Percentiles rank a stretch among this genome's conserved stretches.
These are phyloP conservation scores for Dothideomycetidae sp. DNA, from an alignment of 2,329 filamentous ascomycete species.

Conservation along the genomic window DNA sequence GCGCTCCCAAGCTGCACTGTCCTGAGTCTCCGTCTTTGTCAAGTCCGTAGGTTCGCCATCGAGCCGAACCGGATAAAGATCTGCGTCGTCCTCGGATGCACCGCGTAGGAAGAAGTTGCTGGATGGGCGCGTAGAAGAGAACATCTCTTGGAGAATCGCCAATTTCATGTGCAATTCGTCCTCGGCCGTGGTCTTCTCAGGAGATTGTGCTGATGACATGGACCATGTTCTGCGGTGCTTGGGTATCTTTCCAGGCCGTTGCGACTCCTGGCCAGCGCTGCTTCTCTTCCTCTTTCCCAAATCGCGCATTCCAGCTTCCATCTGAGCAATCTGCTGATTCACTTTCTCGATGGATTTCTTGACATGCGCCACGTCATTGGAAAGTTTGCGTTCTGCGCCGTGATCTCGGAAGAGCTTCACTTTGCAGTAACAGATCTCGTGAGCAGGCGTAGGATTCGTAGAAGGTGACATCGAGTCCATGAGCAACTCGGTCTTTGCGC, in stretches of 20 bases:
- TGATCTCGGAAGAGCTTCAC: conserved; percentile 96
- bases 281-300: conserved; percentile 48
- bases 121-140: conserved; percentile 64
- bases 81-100: conserved; percentile 64
- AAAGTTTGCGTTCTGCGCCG: conserved; percentile 84
- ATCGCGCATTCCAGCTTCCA: conserved; percentile 45
- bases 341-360: conserved; percentile 95
- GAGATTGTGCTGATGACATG: conserved; percentile 55
- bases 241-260: conserved; percentile 59
- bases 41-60: conserved; percentile 52
- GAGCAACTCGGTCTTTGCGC: conserved; percentile 73
- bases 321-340: conserved; percentile 80
- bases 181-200: conserved; percentile 31
- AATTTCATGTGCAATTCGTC: conserved; percentile 71
- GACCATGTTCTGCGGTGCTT: conserved; percentile 96
- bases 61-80: conserved; percentile 61
- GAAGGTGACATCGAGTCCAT: conserved; percentile 33
- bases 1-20: conserved; percentile 35
- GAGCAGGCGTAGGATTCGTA: conserved; percentile 24
- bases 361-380: conserved; percentile 86
- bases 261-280: conserved; percentile 28
- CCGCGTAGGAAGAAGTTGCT: conserved; percentile 67
- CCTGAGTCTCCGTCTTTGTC: conserved; percentile 34
- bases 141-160: conserved; percentile 72
- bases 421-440: conserved; percentile 84